These are phyloP conservation scores for Gracilaria gracilis DNA, from an alignment of 23 red algal genomes.

Conservation along the genomic window DNA sequence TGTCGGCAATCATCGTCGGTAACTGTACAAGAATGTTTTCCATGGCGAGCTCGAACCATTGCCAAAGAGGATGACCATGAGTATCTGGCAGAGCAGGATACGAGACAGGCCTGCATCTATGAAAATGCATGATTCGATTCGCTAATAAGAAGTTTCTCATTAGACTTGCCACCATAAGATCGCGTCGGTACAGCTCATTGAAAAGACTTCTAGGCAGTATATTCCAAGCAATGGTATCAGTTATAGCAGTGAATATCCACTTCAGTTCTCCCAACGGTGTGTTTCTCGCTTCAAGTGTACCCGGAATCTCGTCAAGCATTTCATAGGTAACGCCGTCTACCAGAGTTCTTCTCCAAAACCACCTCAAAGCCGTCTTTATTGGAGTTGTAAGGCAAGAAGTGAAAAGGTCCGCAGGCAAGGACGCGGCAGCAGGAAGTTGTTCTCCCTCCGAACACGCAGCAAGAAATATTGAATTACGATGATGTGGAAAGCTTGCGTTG, in stretches of 20 bases:
- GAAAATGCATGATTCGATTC: slow-evolving; percentile 84
- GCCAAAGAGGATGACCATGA: slow-evolving; percentile 89
- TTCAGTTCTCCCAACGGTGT: slow-evolving; percentile 91
- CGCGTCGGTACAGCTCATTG: slow-evolving; percentile 90
- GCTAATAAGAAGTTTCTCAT: slow-evolving; percentile 97
- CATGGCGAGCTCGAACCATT: slow-evolving; percentile 91
- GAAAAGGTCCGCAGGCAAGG: slow-evolving; percentile 95
- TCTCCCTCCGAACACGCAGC: slow-evolving; percentile 83
- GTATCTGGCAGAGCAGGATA: slow-evolving; percentile 80
- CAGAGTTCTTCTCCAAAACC: slow-evolving; percentile 77
- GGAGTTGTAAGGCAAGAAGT: slow-evolving; percentile 97
- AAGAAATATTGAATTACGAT: slow-evolving; percentile 73
- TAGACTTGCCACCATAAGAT: slow-evolving; percentile 90
- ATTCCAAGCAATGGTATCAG: slow-evolving; percentile 99
- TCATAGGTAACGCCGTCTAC: slow-evolving; percentile 70
- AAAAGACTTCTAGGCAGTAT: slow-evolving; percentile 85
- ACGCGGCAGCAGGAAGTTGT: slow-evolving; percentile 73
- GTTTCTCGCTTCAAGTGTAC: slow-evolving; percentile 77
- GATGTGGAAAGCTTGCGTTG: slow-evolving; percentile 1
- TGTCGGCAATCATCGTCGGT: slow-evolving; percentile 73
- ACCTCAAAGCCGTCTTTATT: slow-evolving; percentile 90
- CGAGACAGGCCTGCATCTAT: slow-evolving; percentile 81
- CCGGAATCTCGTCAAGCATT: slow-evolving; percentile 95
- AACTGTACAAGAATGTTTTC: slow-evolving; percentile 94
- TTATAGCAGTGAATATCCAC: slow-evolving; percentile 93